Evolutionary conservation across 371 early-diverging fungal species (phyloP).

Genomic region (Apophysomyces variabilis): DNA sequence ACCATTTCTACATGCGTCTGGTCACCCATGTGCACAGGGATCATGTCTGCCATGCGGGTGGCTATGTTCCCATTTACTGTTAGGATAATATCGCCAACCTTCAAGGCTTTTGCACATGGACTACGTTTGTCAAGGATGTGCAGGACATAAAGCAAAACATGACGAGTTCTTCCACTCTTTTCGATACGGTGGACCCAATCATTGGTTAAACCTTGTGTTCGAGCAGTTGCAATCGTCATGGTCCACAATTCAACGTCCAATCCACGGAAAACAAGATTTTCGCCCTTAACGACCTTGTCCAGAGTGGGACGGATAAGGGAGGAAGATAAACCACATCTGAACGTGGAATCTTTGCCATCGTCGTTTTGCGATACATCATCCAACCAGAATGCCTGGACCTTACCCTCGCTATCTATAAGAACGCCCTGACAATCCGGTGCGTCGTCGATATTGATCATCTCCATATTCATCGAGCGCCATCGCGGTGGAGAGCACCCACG

Average conservation of each 20-base stretch:
- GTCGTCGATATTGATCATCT: conserved; percentile 81
- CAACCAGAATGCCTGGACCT: conserved; percentile 79
- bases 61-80: conserved; percentile 72
- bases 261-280: conserved; percentile 53
- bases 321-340: conserved; percentile 65
- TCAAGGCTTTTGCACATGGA: conserved; percentile 60
- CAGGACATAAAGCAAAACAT: conserved; percentile 73
- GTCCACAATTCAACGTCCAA: conserved; percentile 81
- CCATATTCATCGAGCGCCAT: conserved; percentile 75
- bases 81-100: conserved; percentile 88
- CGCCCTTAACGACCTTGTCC: conserved; percentile 39
- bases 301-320: conserved; percentile 42
- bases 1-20: conserved; percentile 13
- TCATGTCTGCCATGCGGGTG: conserved; percentile 74
- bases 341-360: conserved; percentile 63
- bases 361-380: conserved; percentile 72
- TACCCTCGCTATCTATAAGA: conserved; percentile 67
- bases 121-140: conserved; percentile 59
- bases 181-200: conserved; percentile 80
- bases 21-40: conserved; percentile 26
- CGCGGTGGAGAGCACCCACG: conserved; percentile 66
- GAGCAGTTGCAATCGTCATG: conserved; percentile 77
- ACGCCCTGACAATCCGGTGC: conserved; percentile 54
- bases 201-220: conserved; percentile 78
- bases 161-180: conserved; percentile 58